phyloP scores from a whole-genome alignment of 768 basidiomycete genomes.

The Butyriboletus loyo region DNA sequence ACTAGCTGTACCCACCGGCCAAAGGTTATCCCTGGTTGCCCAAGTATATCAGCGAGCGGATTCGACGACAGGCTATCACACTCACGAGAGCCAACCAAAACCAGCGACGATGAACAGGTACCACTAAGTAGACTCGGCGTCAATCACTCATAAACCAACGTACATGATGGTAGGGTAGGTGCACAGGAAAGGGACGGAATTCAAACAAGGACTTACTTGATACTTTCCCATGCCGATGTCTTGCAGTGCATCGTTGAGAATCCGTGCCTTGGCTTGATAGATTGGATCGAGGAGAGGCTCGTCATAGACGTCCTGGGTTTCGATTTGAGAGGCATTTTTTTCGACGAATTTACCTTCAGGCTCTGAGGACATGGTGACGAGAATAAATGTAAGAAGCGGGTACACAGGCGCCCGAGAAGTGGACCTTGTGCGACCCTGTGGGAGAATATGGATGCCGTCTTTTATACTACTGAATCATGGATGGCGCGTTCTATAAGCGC shows the following conservation, averaged over 20 bases:
- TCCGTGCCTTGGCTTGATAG: conserved; percentile 54
- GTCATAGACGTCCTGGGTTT: conserved; percentile 26
- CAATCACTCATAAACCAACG: neutral
- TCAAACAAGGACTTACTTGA: conserved; percentile 39
- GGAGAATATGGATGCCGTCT: no score
- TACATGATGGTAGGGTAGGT: neutral
- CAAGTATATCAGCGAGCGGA: neutral
- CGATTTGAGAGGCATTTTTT: neutral
- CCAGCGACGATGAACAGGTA: conserved; percentile 63
- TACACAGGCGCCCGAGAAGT: neutral
- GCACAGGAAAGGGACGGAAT: neutral
- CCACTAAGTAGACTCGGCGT: conserved; percentile 40
- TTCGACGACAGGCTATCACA: conserved; percentile 5
- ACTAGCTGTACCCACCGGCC: conserved; percentile 51
- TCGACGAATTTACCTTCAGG: neutral
- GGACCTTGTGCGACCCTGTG: neutral
- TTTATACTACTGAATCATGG: no score
- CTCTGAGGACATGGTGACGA: conserved; percentile 18
- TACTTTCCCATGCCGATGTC: conserved; percentile 73
- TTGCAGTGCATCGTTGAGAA: conserved; percentile 60
- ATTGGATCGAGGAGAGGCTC: conserved; percentile 46
- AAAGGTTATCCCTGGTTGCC: conserved; percentile 57
- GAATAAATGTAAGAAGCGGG: neutral
- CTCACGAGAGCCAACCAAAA: conserved; percentile 76
- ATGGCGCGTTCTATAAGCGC: neutral